phyloP scores from a whole-genome alignment of 2,329 filamentous ascomycete genomes.

The Botrytis paeoniae region DNA sequence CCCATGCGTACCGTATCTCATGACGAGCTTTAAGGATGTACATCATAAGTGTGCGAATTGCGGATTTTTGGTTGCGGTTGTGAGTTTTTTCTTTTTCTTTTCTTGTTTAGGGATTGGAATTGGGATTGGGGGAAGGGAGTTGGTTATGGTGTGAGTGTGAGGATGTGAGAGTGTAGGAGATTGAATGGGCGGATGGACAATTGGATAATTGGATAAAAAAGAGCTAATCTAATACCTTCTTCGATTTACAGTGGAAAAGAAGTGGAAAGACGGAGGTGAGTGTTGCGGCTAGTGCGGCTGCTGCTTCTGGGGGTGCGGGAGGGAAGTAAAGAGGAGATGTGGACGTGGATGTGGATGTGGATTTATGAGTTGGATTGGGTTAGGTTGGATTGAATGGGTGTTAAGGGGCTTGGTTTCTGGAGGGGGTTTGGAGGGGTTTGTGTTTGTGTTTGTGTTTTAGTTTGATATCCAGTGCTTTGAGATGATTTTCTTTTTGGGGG shows the following conservation, averaged over 20 bases:
- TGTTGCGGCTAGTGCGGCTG: background rate
- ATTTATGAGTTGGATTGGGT: background rate
- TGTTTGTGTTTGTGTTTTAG: too few relatives aligned
- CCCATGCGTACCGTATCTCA: background rate
- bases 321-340: background rate
- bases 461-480: background rate
- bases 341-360: background rate
- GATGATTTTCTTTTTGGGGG: too few relatives aligned
- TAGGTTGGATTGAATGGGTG: background rate
- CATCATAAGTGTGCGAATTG: conserved; percentile 6
- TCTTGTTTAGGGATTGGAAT: background rate
- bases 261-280: background rate
- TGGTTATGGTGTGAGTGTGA: background rate
- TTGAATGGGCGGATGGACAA: rapidly evolving
- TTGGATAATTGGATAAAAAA: background rate
- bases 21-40: background rate
- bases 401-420: background rate
- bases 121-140: background rate
- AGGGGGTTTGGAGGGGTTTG: background rate
- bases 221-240: background rate
- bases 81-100: background rate
- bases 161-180: too few relatives aligned
- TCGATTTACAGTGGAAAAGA: background rate
- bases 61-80: background rate
- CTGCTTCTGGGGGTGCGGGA: background rate